A percentile compares a stretch with the other conserved stretches of the same genome.
Evolutionary conservation across 257 asterid species (phyloP).

Genomic region (Nicotiana knightiana): DNA sequence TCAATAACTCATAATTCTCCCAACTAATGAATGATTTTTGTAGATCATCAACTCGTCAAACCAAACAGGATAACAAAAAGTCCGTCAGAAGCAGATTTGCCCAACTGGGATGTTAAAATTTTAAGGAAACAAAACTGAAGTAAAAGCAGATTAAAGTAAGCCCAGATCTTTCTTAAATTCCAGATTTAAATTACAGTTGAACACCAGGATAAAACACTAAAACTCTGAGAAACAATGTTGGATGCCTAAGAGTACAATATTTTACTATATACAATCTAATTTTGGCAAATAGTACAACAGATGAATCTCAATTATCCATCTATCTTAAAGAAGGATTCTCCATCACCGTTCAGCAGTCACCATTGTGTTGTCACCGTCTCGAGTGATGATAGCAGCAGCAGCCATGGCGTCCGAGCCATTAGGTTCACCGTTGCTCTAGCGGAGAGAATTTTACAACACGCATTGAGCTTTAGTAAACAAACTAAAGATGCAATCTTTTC

Average conservation of each 20-base stretch:
- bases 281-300: not conserved
- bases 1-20: too few species aligned
- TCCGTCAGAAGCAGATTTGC: not conserved
- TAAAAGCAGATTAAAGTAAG: not conserved
- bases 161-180: not conserved
- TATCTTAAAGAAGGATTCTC: not conserved
- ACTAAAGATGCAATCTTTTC: not conserved
- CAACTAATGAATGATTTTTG: too few species aligned
- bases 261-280: slow-evolving; percentile 6
- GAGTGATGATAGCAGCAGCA: slow-evolving; percentile 38
- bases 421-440: slow-evolving; percentile 51
- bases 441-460: not conserved
- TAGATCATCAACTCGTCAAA: not conserved
- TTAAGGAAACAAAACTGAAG: not conserved
- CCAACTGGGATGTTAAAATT: not conserved
- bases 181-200: slow-evolving; percentile 7
- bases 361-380: slow-evolving; percentile 36
- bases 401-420: slow-evolving; percentile 32
- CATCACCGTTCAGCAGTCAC: slow-evolving; percentile 21
- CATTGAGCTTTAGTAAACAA: not conserved
- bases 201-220: not conserved
- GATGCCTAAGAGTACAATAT: slow-evolving; percentile 7
- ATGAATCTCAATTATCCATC: slow-evolving; percentile 1
- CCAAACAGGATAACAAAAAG: not conserved
- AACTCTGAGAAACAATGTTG: not conserved